phyloP scores from a whole-genome alignment of 2,329 filamentous ascomycete genomes.

The Fusarium tanahbumbuense region DNA sequence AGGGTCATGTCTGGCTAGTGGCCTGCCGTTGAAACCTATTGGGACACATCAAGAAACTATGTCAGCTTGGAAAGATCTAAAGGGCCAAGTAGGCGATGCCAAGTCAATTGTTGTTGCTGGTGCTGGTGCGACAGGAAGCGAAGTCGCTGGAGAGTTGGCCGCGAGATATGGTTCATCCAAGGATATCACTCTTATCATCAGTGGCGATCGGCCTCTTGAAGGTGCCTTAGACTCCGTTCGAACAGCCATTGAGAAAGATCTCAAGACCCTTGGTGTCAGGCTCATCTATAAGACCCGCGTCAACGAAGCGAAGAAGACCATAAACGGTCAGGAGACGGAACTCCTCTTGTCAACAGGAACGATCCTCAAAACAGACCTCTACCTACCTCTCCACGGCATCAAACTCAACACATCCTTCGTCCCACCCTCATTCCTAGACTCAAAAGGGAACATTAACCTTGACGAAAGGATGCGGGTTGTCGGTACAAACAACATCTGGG shows the following conservation, averaged over 20 bases:
- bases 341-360: constrained; percentile 49
- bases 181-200: constrained; percentile 45
- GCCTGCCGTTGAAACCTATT: constrained; percentile 60
- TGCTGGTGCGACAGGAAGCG: constrained; percentile 54
- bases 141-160: constrained; percentile 53
- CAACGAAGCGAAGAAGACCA: constrained; percentile 17
- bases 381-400: constrained; percentile 60
- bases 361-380: constrained; percentile 52
- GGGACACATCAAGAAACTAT: constrained; percentile 58
- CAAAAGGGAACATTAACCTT: constrained; percentile 49
- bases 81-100: constrained; percentile 37
- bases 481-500: constrained; percentile 55
- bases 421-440: constrained; percentile 50
- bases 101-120: constrained; percentile 54
- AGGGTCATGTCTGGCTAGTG: constrained; percentile 57
- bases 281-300: constrained; percentile 52
- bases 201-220: constrained; percentile 35
- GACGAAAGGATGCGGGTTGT: constrained; percentile 50
- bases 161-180: constrained; percentile 48
- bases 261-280: constrained; percentile 45
- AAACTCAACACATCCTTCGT: constrained; percentile 57
- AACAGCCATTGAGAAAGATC: constrained; percentile 39
- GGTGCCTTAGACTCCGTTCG: constrained; percentile 48
- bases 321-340: constrained; percentile 12
- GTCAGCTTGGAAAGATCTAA: constrained; percentile 50